Evolutionary conservation across 495 filamentous ascomycete genomes (phyloP).

Genomic region (Neurospora sp.): DNA sequence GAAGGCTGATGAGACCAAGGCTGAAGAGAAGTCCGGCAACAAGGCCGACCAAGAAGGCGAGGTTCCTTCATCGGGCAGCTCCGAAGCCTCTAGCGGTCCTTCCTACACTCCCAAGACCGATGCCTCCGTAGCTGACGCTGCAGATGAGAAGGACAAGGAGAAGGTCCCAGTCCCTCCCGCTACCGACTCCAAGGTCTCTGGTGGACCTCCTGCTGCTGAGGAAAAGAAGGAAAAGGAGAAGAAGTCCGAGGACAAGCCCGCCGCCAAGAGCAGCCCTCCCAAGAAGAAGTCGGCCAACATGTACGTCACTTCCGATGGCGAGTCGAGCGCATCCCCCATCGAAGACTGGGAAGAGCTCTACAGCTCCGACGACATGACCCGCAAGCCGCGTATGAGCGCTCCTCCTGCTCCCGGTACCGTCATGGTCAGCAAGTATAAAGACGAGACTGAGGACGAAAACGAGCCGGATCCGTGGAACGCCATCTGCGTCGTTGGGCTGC

Average conservation of each 20-base stretch:
- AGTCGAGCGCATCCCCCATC: constrained; percentile 38
- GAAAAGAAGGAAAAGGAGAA: not conserved
- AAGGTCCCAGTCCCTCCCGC: constrained; percentile 23
- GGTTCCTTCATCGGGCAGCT: constrained; percentile 7
- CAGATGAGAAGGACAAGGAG: constrained; percentile 15
- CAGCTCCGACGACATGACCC: constrained; percentile 39
- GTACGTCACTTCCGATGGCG: constrained; percentile 30
- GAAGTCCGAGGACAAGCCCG: not conserved
- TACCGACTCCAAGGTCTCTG: constrained; percentile 9
- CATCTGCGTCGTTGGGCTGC: constrained; percentile 38
- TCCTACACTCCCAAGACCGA: constrained; percentile 24
- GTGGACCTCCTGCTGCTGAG: constrained; percentile 11
- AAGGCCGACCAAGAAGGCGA: constrained; percentile 1
- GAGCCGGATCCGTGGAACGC: constrained; percentile 42
- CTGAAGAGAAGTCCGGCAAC: constrained; percentile 8
- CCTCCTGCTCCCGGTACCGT: constrained; percentile 18
- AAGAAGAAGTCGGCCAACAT: constrained; percentile 16
- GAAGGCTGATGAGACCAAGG: constrained; percentile 1
- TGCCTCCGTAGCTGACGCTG: constrained; percentile 7
- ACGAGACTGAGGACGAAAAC: constrained; percentile 34
- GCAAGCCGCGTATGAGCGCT: constrained; percentile 33
- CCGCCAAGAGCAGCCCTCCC: not conserved
- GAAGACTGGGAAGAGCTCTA: constrained; percentile 43
- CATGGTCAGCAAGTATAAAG: constrained; percentile 27
- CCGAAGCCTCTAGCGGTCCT: constrained; percentile 15